phyloP scores from a whole-genome alignment of 306 rosid genomes.

The Ammopiptanthus mongolicus region DNA sequence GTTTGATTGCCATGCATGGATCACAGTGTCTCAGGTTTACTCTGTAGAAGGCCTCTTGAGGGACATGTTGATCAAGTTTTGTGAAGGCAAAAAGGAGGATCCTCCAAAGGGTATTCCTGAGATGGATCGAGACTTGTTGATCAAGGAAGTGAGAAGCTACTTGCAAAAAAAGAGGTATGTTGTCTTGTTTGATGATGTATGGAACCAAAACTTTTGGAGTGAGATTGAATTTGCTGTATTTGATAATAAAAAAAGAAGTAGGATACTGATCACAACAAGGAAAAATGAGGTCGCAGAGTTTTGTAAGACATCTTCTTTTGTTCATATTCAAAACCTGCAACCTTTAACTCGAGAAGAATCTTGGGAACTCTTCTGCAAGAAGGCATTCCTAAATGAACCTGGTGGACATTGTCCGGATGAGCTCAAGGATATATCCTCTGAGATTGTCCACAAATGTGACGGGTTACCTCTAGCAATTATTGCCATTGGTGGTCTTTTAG shows the following conservation, averaged over 20 bases:
- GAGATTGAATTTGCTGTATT: background rate
- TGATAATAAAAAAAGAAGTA: background rate
- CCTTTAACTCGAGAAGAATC: background rate
- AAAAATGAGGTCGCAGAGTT: background rate
- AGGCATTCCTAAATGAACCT: background rate
- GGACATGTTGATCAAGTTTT: background rate
- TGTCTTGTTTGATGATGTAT: background rate
- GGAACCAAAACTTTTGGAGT: background rate
- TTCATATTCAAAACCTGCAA: background rate
- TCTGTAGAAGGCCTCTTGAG: background rate
- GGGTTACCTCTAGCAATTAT: background rate
- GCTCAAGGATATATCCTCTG: background rate
- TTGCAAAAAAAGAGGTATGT: background rate
- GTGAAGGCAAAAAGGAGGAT: background rate
- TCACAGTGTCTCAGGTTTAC: background rate
- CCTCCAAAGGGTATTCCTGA: background rate
- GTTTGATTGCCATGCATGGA: background rate
- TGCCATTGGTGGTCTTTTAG: background rate
- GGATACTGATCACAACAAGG: background rate
- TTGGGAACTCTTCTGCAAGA: background rate
- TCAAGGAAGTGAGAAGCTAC: background rate
- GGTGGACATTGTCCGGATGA: background rate
- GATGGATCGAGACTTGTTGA: background rate
- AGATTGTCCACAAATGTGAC: background rate
- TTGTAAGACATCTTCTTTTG: background rate